phyloP scores from a whole-genome alignment of 1,284 basidiomycete genomes.

The Meripilus lineatus region DNA sequence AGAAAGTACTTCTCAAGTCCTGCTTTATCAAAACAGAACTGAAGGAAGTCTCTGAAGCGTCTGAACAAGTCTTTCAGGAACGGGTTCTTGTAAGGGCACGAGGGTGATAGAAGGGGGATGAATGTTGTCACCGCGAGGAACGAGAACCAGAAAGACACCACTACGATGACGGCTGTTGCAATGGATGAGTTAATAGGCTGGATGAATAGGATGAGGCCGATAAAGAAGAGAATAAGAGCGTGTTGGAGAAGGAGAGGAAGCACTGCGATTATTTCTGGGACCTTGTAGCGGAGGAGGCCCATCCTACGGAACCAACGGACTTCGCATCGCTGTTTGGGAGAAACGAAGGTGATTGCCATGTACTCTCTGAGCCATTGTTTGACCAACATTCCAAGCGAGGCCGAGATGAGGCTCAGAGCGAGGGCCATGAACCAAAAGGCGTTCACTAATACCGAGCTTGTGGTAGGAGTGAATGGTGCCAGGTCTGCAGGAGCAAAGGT shows the following conservation, averaged over 20 bases:
- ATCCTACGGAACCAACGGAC: conserved; percentile 5
- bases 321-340: background rate
- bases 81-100: too few relatives aligned
- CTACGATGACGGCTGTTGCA: background rate
- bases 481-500: too few relatives aligned
- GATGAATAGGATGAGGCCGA: conserved; percentile 12
- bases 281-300: conserved; percentile 7
- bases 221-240: conserved; percentile 14
- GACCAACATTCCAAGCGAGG: conserved; percentile 14
- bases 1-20: too few relatives aligned
- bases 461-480: background rate
- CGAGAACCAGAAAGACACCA: conserved; percentile 6
- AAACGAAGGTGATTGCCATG: conserved; percentile 2
- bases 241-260: conserved; percentile 14
- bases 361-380: conserved; percentile 12
- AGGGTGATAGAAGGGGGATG: too few relatives aligned
- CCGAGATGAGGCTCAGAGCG: conserved; percentile 11
- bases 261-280: conserved; percentile 10
- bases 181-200: conserved; percentile 4
- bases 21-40: too few relatives aligned
- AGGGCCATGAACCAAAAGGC: conserved; percentile 14
- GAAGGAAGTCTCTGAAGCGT: too few relatives aligned
- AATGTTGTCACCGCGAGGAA: conserved; percentile 9
- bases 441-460: conserved; percentile 5
- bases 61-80: too few relatives aligned